Evolutionary conservation across 192 early-diverging fungal genomes (phyloP).

Genomic region (Backusella parvicylindrica): DNA sequence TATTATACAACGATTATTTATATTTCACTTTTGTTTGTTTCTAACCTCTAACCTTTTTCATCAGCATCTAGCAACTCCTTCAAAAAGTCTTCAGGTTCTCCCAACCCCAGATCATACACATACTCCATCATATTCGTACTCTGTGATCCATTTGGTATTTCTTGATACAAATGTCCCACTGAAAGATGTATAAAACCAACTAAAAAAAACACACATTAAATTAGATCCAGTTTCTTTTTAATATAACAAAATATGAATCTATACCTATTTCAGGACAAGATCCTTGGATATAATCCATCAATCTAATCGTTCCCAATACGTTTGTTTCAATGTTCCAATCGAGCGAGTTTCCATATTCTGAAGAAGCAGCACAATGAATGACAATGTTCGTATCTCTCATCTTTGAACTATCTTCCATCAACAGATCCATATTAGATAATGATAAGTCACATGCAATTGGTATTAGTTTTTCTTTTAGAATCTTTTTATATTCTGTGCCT

Average conservation of each 20-base stretch:
- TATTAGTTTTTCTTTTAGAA: conserved; percentile 33
- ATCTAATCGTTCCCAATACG: conserved; percentile 26
- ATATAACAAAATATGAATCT: neutral
- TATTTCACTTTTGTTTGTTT: conserved; percentile 5
- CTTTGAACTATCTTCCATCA: conserved; percentile 29
- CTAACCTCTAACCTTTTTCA: conserved; percentile 19
- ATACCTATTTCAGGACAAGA: conserved; percentile 21
- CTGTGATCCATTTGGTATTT: conserved; percentile 11
- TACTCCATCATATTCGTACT: conserved; percentile 12
- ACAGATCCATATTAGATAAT: conserved; percentile 35
- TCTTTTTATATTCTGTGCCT: neutral
- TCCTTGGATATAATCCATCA: conserved; percentile 30
- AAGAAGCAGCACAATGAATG: conserved; percentile 45
- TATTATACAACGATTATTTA: conserved; percentile 3
- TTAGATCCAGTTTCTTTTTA: no score
- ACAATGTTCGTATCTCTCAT: conserved; percentile 35
- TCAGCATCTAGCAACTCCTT: conserved; percentile 13
- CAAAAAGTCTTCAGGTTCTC: conserved; percentile 26
- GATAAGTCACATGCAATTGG: conserved; percentile 44
- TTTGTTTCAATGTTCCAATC: conserved; percentile 37
- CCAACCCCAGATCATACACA: conserved; percentile 23
- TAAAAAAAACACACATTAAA: neutral
- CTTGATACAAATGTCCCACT: conserved; percentile 14
- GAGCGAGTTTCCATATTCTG: conserved; percentile 42
- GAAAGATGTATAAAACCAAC: conserved; percentile 32